These are phyloP conservation scores for Macrotyloma uniflorum DNA, from an alignment of 306 rosid genomes.

Conservation along the genomic window DNA sequence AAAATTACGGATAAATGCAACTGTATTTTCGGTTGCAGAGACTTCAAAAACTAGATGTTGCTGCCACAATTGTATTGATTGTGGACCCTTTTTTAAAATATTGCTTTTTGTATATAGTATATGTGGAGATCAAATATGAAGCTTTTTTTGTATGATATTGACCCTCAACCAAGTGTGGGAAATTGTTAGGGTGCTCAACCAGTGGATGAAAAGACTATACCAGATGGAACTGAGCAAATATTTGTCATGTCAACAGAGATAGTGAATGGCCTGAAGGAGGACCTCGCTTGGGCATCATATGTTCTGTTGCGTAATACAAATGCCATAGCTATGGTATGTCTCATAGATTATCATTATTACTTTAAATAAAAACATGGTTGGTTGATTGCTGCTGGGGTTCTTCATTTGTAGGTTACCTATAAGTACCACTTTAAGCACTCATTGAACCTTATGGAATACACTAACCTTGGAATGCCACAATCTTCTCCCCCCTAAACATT, in stretches of 20 bases:
- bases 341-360: conserved; percentile 3
- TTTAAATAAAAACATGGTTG: neutral
- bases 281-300: conserved; percentile 91
- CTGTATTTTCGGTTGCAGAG: neutral
- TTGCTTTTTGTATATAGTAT: neutral
- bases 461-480: neutral
- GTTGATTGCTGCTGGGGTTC: conserved; percentile 1
- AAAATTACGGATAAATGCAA: neutral
- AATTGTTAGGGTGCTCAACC: conserved; percentile 75
- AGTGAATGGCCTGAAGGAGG: conserved; percentile 64
- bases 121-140: conserved; percentile 26
- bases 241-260: conserved; percentile 68
- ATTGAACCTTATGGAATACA: neutral
- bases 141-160: conserved; percentile 6
- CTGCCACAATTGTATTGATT: neutral
- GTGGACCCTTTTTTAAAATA: neutral
- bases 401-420: neutral
- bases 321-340: conserved; percentile 65
- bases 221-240: conserved; percentile 72
- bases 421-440: conserved; percentile 4
- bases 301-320: conserved; percentile 78
- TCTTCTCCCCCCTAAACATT: neutral
- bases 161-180: conserved; percentile 12
- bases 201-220: conserved; percentile 64
- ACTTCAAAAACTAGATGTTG: neutral